Percentiles rank a stretch among this genome's conserved stretches.
Evolutionary conservation across 108 stramenopile species (phyloP).

Genomic region (Asterionellopsis glacialis): DNA sequence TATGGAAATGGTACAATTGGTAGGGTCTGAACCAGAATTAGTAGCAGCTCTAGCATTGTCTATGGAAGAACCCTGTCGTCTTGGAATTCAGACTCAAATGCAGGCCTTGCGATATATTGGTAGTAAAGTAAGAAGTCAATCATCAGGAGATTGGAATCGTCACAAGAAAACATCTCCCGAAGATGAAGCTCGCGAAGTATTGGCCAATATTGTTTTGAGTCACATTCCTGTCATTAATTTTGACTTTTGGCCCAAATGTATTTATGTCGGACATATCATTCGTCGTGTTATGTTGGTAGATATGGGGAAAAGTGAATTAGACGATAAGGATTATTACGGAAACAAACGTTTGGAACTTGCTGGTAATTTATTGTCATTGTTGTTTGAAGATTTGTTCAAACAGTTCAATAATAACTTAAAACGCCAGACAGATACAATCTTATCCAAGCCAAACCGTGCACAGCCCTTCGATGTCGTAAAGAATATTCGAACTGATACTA

Average conservation of each 20-base stretch:
- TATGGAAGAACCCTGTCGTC: constrained; percentile 79
- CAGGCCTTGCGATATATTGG: constrained; percentile 92
- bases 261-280: constrained; percentile 94
- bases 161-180: constrained; percentile 48
- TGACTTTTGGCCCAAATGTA: constrained; percentile 86
- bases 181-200: constrained; percentile 95
- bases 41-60: constrained; percentile 84
- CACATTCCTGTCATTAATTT: constrained; percentile 94
- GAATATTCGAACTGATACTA: constrained; percentile 84
- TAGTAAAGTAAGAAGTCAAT: constrained; percentile 61
- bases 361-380: constrained; percentile 89
- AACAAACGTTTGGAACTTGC: constrained; percentile 98
- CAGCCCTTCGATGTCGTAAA: constrained; percentile 95
- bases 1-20: constrained; percentile 93
- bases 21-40: constrained; percentile 90
- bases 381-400: constrained; percentile 99
- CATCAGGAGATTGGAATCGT: too few species aligned
- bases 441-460: constrained; percentile 92
- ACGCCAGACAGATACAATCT: constrained; percentile 90
- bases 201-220: constrained; percentile 91
- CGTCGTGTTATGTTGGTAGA: constrained; percentile 87
- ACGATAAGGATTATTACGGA: constrained; percentile 98
- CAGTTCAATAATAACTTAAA: constrained; percentile 94
- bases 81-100: constrained; percentile 87
- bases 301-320: constrained; percentile 81